Evolutionary conservation across 2,329 filamentous ascomycete genomes (phyloP), one percentile per base, ranked within the genome.

Genomic region (Trichoderma aggressivum): DNA sequence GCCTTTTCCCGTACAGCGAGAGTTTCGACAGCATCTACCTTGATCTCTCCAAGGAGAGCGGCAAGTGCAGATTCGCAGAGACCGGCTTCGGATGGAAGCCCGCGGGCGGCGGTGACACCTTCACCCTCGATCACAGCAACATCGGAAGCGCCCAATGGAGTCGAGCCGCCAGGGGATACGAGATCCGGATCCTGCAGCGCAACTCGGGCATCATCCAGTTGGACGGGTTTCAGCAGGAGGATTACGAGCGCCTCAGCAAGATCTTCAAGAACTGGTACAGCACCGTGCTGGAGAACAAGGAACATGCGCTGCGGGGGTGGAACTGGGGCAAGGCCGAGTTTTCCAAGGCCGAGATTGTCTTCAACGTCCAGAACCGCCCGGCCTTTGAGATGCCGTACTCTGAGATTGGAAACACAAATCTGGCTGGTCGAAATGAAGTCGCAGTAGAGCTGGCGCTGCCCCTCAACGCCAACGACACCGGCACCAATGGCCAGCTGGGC

Each of bases 321-420:
- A 99, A 99, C 81, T 99, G 96, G 97, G 96, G 96, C 78, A 99
- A 98, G 83, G 93, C 94, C 74, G 96, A 99, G 78, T 97, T 99
- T 80, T 91, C 92, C 73, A 97, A 98, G 83, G 92, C 94, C 69
- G 96, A 99, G 84, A 89, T 99, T 70, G 89, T 93, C 34, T 99
- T 99, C 86, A 98, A 94, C 81, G 96, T 99, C 47, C 94, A 97
- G 80, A 99, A 98, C 82, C 90, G 94, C 77, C 96, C 96, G 3
- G 93, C 95, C 6, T 99, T 99, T 81, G 96, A 98, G 82, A 91
- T 99, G 6, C 94, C 97, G 14, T 99, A 98, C 84, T 93, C 94
- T 60, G 96, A 99, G 81, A 97, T 99, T 76, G 94, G 93, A 71
- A 99, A 99, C 83, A 98, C 96, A 72, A 99, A 99, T 81, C 83